Evolutionary conservation across 129 eudicot genomes (phyloP), one percentile per base, ranked within the genome.

Genomic region (Sambucus nigra): DNA sequence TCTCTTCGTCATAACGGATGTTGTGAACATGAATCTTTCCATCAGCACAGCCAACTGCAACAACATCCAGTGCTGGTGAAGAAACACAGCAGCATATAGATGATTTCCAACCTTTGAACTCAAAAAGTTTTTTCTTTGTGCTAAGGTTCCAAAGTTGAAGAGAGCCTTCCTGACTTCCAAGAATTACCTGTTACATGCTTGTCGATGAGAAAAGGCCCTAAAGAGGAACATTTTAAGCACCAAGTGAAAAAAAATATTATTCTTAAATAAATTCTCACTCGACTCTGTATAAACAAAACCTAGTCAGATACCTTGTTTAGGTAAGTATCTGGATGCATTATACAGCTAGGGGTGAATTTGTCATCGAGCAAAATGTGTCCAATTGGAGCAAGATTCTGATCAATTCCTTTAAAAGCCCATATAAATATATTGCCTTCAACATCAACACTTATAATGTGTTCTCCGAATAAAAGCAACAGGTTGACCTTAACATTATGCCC

Each of bases 271-370:
- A 17, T 10, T 14, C 18, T 42, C 48, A 14, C 18, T 7, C 1
- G 48, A 13, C n/a, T n/a, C n/a, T n/a, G n/a, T n/a, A 40, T 14
- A 40, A 20, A 47, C 5, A 45, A 10, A 51, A 49, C 28, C n/a
- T 14, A 42, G 32, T 31, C 0, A 25, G 13, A 57, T 73, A 86
- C 99, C 99, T 92, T 92, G 68, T 92, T 86, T 69, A 92, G 66
- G 65, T 92, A 92, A 53, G 99, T 86, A 70, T 86, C 99, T 16
- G 99, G 99, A 69, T 92, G 99, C 91, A 82, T 86, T 49, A 92
- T 69, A 69, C 99, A 92, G 60, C 73, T 80, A 33, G 99, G 94
- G 32, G 65, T 73, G 75, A 86, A 76, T 35, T 80, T 70, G 33
- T 56, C 70, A 42, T 71, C 96, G 15, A 82, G 70, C 41, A 74